Evolutionary conservation across 148 eudicot genomes (phyloP).

Genomic region (Vaccinium macrocarpon): DNA sequence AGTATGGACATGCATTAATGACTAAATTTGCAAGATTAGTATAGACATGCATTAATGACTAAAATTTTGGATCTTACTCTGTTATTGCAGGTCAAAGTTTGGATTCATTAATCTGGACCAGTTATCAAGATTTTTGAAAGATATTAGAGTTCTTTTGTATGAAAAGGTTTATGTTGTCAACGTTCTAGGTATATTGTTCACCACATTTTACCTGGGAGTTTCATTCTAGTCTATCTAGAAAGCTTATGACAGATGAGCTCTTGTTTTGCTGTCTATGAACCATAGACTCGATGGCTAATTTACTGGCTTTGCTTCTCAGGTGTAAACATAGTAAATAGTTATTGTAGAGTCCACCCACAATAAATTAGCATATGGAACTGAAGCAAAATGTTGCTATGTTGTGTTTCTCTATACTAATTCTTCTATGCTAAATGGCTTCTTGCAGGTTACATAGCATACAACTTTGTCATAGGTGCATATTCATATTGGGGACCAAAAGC

Average conservation of each 20-base stretch:
- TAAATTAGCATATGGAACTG: background rate
- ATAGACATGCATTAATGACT: slow-evolving; percentile 2
- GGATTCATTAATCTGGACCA: slow-evolving; percentile 24
- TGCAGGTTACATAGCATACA: slow-evolving; percentile 90
- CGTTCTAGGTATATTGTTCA: slow-evolving; percentile 68
- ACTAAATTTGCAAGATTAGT: slow-evolving; percentile 2
- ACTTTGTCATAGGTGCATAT: slow-evolving; percentile 95
- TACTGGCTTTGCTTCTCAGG: background rate
- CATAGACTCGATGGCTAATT: background rate
- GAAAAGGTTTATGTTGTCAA: slow-evolving; percentile 77
- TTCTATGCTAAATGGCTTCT: slow-evolving; percentile 12
- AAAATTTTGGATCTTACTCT: slow-evolving; percentile 18
- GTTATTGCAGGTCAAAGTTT: slow-evolving; percentile 35
- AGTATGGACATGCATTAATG: slow-evolving; percentile 3
- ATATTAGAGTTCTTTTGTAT: slow-evolving; percentile 63
- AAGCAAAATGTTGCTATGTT: background rate
- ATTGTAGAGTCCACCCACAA: background rate
- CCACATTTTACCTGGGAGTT: slow-evolving; percentile 9
- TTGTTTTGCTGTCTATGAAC: background rate
- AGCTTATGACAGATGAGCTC: background rate
- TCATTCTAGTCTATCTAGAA: slow-evolving; percentile 5
- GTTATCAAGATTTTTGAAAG: slow-evolving; percentile 48
- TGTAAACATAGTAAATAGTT: background rate
- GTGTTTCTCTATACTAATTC: background rate
- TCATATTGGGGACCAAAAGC: slow-evolving; percentile 99